These are phyloP conservation scores for Trichoderma koningii DNA, from an alignment of 2,329 filamentous ascomycete species.

Conservation along the genomic window DNA sequence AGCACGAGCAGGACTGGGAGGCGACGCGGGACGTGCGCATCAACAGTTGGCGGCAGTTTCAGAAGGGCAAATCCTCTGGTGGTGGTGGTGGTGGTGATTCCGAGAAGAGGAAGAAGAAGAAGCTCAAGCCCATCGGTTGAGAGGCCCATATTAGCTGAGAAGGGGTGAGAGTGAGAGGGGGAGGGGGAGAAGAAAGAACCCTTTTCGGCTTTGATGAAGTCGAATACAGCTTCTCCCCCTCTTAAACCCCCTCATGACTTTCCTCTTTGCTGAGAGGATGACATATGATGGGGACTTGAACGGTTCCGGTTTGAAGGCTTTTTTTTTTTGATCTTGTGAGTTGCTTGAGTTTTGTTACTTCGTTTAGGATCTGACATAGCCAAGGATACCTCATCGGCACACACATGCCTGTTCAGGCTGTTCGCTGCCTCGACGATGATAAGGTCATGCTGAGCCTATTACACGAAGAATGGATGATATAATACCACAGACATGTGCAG, in stretches of 20 bases:
- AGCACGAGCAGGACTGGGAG: conserved; percentile 96
- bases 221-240: neutral
- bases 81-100: conserved; percentile 42
- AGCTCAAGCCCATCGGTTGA: conserved; percentile 64
- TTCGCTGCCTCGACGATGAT: neutral
- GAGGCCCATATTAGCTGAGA: neutral
- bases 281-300: too few species aligned
- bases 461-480: neutral
- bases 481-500: neutral
- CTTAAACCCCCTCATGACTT: neutral
- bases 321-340: conserved; percentile 33
- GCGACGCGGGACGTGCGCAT: conserved; percentile 87
- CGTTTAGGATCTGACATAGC: conserved; percentile 38
- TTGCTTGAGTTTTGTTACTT: conserved; percentile 36
- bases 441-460: neutral
- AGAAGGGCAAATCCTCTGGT: conserved; percentile 66
- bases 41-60: conserved; percentile 89
- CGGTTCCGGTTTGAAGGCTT: neutral
- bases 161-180: neutral
- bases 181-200: neutral
- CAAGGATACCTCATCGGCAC: conserved; percentile 4
- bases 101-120: conserved; percentile 69
- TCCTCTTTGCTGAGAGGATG: neutral
- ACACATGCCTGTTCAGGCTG: neutral
- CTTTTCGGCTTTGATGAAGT: neutral